Evolutionary conservation across 1,139 yeast genomes (phyloP), one percentile per base, ranked within the genome.

Genomic region (Diutina siamensis): DNA sequence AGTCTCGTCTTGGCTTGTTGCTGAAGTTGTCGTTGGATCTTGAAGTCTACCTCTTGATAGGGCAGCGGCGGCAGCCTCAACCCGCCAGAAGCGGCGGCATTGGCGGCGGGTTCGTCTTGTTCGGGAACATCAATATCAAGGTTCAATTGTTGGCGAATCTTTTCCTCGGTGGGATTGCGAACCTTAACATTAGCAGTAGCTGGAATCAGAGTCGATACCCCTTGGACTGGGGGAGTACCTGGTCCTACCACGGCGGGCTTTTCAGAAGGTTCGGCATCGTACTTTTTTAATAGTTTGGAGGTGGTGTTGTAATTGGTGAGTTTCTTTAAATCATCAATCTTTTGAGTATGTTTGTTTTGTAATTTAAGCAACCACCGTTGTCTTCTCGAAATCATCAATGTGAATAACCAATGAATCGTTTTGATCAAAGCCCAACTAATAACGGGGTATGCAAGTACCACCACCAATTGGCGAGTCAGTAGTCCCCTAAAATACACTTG

Each of bases 271-370:
- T 67, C 65, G 1, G 78, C 79, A 15, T 15, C 19, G 55, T 78
- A 88, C 54, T 88, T 71, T 47, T 72, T 76, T 45, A 92, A 65
- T 47, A 89, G 68, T 15, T 84, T 80, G 59, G 78, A 80, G 1
- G 97, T 86, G 19, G 82, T 74, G 54, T 83, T 76, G 61, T 80
- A 92, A 54, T 85, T 84, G 20, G 96, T 85, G 54, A 76, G 71
- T 49, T 78, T 76, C 62, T 89, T 89, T 62, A 89, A 68, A 49
- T 83, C 88, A 18, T 79, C 82, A 45, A 89, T 72, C 60, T 83
- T 82, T 28, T 66, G 68, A 48, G 69, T 66, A 51, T 84, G 94
- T 48, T 71, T 64, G 18, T 42, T 42, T 19, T 27, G 33, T n/a
- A 38, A 25, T 27, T n/a, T 25, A 10, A 20, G n/a, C 10, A 40